Evolutionary conservation across 108 stramenopile genomes (phyloP).

Genomic region (Discostella pseudostelligera): DNA sequence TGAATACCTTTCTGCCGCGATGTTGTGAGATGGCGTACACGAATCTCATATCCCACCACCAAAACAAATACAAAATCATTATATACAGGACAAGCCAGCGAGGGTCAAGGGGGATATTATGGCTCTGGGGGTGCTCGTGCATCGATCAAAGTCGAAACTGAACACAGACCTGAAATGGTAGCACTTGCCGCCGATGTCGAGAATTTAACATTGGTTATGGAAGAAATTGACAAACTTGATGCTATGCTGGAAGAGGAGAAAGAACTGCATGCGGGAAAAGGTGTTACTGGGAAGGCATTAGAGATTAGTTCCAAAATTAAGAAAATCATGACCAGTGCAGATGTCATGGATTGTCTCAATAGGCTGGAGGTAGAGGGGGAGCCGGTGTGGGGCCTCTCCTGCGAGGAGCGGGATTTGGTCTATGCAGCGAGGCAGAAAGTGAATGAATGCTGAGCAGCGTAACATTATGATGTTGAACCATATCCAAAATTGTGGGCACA

Average conservation of each 20-base stretch:
- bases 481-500: neutral
- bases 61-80: neutral
- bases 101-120: conserved; percentile 79
- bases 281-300: conserved; percentile 45
- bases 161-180: conserved; percentile 54
- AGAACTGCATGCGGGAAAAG: conserved; percentile 18
- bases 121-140: conserved; percentile 71
- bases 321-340: conserved; percentile 64
- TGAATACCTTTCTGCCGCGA: neutral
- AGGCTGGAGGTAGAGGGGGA: conserved; percentile 67
- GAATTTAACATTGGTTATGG: conserved; percentile 53
- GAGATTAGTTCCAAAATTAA: conserved; percentile 58
- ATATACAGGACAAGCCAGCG: conserved; percentile 72
- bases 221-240: conserved; percentile 55
- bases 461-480: neutral
- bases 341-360: conserved; percentile 56
- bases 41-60: neutral
- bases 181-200: conserved; percentile 64
- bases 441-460: conserved; percentile 49
- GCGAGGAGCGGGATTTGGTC: conserved; percentile 63
- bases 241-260: conserved; percentile 39
- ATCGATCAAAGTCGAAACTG: conserved; percentile 20
- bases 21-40: neutral
- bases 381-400: conserved; percentile 74
- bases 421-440: conserved; percentile 60